Evolutionary conservation across 495 filamentous ascomycete genomes (phyloP).

Genomic region (Aspergillus incahuasiensis): DNA sequence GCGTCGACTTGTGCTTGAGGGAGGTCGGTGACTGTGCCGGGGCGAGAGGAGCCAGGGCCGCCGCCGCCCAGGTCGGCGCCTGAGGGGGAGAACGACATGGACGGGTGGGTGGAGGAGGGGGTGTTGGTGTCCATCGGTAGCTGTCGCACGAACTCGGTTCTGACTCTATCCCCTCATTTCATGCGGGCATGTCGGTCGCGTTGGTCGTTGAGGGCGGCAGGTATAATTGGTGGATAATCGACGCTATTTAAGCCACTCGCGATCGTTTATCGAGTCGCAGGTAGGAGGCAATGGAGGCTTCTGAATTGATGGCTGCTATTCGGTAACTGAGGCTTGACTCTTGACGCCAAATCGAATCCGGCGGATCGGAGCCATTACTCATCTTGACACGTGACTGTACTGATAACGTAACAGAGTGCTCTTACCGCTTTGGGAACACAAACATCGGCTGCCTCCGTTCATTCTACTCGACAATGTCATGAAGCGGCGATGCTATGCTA

Average conservation of each 20-base stretch:
- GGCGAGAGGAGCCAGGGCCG: conserved; percentile 1
- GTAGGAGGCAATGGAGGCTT: not conserved
- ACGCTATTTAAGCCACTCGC: not conserved
- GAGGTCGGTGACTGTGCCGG: conserved; percentile 36
- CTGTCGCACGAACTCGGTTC: not conserved
- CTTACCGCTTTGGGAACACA: not conserved
- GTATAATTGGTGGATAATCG: not conserved
- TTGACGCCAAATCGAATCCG: not conserved
- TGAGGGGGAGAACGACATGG: conserved; percentile 33
- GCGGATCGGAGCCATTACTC: not conserved
- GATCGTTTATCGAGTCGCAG: not conserved
- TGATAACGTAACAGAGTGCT: not conserved
- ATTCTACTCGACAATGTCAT: no score
- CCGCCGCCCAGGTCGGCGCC: conserved; percentile 23
- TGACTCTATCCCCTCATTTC: not conserved
- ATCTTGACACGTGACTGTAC: not conserved
- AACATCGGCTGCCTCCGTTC: not conserved
- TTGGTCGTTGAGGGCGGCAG: not conserved
- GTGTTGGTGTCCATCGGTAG: conserved; percentile 22
- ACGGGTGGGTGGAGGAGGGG: conserved; percentile 25
- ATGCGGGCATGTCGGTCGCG: not conserved
- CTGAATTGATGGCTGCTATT: not conserved
- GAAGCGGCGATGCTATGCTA: no score
- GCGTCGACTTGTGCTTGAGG: conserved; percentile 46
- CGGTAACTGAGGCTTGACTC: not conserved